These are phyloP conservation scores for Dactylellina sp. DNA, from an alignment of 2,329 filamentous ascomycete species.

Conservation along the genomic window DNA sequence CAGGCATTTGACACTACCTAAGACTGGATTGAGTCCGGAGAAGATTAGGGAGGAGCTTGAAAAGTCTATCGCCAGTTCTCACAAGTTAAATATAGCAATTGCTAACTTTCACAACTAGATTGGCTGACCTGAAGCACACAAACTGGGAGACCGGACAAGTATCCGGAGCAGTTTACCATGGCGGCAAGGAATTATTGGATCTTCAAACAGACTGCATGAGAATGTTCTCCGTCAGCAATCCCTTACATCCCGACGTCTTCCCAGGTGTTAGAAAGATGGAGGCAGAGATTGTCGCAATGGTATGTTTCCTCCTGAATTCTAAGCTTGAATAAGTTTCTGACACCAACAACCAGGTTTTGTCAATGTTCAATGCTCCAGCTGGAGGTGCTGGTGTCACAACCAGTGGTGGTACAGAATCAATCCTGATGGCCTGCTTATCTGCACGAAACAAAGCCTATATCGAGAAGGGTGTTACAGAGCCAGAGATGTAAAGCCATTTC, in stretches of 20 bases:
- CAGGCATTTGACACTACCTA: conserved; percentile 80
- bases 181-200: conserved; percentile 81
- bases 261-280: conserved; percentile 99
- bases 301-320: conserved; percentile 64
- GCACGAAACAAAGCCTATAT: conserved; percentile 88
- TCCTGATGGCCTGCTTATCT: conserved; percentile 91
- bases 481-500: conserved; percentile 79
- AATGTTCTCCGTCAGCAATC: conserved; percentile 93
- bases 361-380: conserved; percentile 88
- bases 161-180: conserved; percentile 95
- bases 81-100: not conserved
- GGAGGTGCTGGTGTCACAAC: conserved; percentile 89
- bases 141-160: conserved; percentile 96
- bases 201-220: conserved; percentile 93
- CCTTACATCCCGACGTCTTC: conserved; percentile 98
- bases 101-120: conserved; percentile 59
- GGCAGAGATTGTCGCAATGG: conserved; percentile 97
- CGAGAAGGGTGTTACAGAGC: conserved; percentile 88
- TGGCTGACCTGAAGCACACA: conserved; percentile 90
- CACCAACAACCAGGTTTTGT: conserved; percentile 68
- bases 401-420: conserved; percentile 93
- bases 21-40: conserved; percentile 84
- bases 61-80: conserved; percentile 62
- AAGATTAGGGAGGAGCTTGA: conserved; percentile 82
- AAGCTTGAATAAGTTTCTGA: conserved; percentile 1